phyloP scores from a whole-genome alignment of 129 eudicot species.

The sunflower (Helianthus annuus) region DNA sequence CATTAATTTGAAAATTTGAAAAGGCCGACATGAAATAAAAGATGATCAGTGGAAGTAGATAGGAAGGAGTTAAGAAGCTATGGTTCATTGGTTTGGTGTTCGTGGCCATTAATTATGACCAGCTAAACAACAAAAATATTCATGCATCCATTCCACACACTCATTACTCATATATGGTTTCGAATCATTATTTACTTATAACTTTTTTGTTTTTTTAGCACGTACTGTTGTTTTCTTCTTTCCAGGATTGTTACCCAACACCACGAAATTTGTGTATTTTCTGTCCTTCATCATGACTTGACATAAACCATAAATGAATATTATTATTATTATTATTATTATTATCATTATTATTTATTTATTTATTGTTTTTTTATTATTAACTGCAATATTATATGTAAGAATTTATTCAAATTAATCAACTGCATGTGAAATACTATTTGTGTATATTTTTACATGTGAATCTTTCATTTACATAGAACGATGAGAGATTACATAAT shows the following conservation, averaged over 20 bases:
- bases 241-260: slow-evolving; percentile 28
- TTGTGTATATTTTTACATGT: too few relatives aligned
- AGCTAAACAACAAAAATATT: slow-evolving; percentile 3
- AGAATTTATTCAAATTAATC: too few relatives aligned
- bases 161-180: not conserved
- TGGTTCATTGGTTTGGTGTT: slow-evolving; percentile 17
- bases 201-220: slow-evolving; percentile 23
- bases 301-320: slow-evolving; percentile 8
- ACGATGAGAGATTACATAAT: too few relatives aligned
- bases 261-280: slow-evolving; percentile 14
- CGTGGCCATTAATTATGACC: slow-evolving; percentile 1
- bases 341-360: not conserved
- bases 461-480: too few relatives aligned
- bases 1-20: slow-evolving; percentile 14
- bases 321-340: not conserved
- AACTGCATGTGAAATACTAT: too few relatives aligned
- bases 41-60: slow-evolving; percentile 22
- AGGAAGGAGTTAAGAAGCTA: slow-evolving; percentile 27
- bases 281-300: slow-evolving; percentile 12
- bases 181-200: slow-evolving; percentile 20
- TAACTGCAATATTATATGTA: too few relatives aligned
- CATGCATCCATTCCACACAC: slow-evolving; percentile 27
- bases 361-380: not conserved
- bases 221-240: slow-evolving; percentile 36
- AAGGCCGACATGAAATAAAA: slow-evolving; percentile 1